Conservation (phyloP, 2,329 filamentous ascomycete genomes). For the Rasamsonia emersonii region DNA sequence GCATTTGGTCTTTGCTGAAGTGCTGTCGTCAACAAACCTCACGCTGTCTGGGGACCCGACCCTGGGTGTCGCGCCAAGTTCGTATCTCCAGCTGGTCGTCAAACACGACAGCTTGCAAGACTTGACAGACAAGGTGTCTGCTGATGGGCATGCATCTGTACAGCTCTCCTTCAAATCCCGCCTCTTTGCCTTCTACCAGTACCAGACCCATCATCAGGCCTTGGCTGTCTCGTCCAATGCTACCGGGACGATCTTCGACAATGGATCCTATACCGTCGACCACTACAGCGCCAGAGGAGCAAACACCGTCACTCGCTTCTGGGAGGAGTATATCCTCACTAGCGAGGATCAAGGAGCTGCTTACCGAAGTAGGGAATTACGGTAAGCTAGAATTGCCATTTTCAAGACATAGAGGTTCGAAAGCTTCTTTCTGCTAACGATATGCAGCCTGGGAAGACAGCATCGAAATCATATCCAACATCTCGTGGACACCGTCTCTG, state of each 20-base stretch:
- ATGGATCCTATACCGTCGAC: constrained; percentile 31
- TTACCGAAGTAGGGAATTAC: constrained; percentile 28
- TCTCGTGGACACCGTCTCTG: constrained; percentile 28
- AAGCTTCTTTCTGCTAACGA: neutral
- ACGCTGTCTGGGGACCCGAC: constrained; percentile 9
- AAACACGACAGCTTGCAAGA: too few species aligned
- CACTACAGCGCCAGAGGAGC: constrained; percentile 34
- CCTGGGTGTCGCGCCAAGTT: too few species aligned
- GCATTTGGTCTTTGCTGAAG: constrained; percentile 15
- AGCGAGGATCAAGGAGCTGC: constrained; percentile 20
- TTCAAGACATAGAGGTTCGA: too few species aligned
- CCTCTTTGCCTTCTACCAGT: too few species aligned
- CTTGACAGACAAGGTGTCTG: too few species aligned
- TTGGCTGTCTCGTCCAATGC: constrained; percentile 17
- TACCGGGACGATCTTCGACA: constrained; percentile 18
- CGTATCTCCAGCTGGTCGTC: too few species aligned
- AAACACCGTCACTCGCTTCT: constrained; percentile 26
- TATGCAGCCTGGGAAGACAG: constrained; percentile 10
- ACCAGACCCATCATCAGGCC: constrained; percentile 13
- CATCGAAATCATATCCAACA: constrained; percentile 20
- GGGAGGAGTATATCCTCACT: constrained; percentile 30
- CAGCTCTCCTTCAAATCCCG: too few species aligned
- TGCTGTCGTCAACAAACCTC: constrained; percentile 11
- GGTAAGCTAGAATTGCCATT: too few species aligned
- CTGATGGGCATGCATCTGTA: too few species aligned